A percentile compares a stretch with the other conserved stretches of the same genome.
phyloP scores from a whole-genome alignment of 176 grass and related monocot species.

The Luzula sylvatica region DNA sequence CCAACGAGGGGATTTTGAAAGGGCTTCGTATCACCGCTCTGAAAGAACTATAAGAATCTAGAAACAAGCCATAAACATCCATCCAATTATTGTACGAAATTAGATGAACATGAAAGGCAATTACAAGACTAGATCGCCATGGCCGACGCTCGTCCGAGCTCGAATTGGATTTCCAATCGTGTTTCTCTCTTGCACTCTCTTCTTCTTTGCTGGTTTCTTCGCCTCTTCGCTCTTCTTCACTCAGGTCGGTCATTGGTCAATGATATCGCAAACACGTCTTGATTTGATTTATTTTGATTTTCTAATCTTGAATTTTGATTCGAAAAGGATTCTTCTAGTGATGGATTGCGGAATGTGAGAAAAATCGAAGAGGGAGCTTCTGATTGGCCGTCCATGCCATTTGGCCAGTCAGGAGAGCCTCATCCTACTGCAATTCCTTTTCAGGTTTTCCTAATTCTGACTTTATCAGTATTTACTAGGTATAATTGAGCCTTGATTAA shows the following conservation, averaged over 20 bases:
- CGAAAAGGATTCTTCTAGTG: conserved; percentile 28
- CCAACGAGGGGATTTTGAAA: too few relatives aligned
- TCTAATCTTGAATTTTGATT: conserved; percentile 1
- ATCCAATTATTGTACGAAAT: too few relatives aligned
- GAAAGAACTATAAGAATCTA: too few relatives aligned
- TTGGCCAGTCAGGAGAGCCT: conserved; percentile 53
- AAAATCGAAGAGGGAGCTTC: conserved; percentile 33
- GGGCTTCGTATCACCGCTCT: too few relatives aligned
- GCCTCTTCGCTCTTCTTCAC: conserved; percentile 58
- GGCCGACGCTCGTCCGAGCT: conserved; percentile 33
- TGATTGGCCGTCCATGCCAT: conserved; percentile 46
- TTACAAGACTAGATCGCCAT: conserved; percentile 19
- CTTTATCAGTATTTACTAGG: neutral
- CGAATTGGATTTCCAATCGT: conserved; percentile 60
- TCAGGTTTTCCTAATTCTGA: conserved; percentile 28
- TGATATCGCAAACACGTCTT: neutral
- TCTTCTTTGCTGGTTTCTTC: conserved; percentile 85
- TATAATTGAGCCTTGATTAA: too few relatives aligned
- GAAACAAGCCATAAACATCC: too few relatives aligned
- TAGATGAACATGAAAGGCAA: conserved; percentile 13
- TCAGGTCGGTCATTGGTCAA: conserved; percentile 40
- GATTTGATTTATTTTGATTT: conserved; percentile 16
- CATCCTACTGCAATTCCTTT: conserved; percentile 38
- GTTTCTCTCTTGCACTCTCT: conserved; percentile 68
- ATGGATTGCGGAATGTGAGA: conserved; percentile 29